Evolutionary conservation across 1,284 basidiomycete genomes (phyloP).

Genomic region (Thecaphora thlaspeos): DNA sequence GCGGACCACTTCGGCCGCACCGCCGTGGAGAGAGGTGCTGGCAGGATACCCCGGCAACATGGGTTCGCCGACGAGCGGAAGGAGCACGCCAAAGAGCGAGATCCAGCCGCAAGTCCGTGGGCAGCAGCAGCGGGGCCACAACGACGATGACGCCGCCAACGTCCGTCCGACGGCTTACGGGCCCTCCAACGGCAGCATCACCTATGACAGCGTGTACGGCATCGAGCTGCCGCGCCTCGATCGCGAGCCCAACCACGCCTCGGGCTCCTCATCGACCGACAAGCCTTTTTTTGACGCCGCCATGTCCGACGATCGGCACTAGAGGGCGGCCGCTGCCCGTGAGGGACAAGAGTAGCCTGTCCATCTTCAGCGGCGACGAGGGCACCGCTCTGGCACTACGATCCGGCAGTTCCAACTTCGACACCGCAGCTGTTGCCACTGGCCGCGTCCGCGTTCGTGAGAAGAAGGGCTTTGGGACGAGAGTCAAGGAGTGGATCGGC

Average conservation of each 20-base stretch:
- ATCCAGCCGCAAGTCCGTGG: too few species aligned
- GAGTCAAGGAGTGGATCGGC: constrained; percentile 8
- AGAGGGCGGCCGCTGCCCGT: neutral
- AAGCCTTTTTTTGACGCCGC: too few species aligned
- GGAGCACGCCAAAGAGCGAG: too few species aligned
- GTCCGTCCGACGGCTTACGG: too few species aligned
- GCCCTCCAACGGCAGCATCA: too few species aligned
- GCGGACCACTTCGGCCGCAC: constrained; percentile 23
- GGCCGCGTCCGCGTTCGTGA: too few species aligned
- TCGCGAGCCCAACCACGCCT: neutral
- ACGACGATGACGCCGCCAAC: too few species aligned
- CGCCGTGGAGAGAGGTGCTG: constrained; percentile 21
- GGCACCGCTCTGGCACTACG: neutral
- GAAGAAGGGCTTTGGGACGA: neutral
- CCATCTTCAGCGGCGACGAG: neutral
- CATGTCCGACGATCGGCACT: neutral
- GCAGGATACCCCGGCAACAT: constrained; percentile 14
- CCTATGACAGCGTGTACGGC: too few species aligned
- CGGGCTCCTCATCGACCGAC: neutral
- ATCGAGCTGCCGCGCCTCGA: too few species aligned
- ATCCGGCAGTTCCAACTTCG: too few species aligned
- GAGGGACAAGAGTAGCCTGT: neutral
- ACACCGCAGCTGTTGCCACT: too few species aligned
- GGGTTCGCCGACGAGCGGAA: neutral
- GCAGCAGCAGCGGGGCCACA: too few species aligned